These are phyloP conservation scores for Paramyrothecium sp. DNA, from an alignment of 2,329 filamentous ascomycete species.

Conservation along the genomic window DNA sequence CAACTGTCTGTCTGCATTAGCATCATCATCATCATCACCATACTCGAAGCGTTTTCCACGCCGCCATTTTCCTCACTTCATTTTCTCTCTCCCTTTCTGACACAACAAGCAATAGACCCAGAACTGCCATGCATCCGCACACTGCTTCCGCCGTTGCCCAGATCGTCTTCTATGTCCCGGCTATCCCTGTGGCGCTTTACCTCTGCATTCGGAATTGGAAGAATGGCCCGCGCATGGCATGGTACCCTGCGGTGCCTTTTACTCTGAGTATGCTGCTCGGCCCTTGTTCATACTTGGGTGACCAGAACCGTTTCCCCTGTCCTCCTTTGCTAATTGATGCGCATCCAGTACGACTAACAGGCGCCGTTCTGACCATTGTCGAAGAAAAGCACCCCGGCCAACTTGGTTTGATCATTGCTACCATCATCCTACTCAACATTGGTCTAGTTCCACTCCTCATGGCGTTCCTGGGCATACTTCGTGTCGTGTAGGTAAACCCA, in stretches of 20 bases:
- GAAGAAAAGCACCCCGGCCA: conserved; percentile 2
- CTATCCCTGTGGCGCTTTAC: conserved; percentile 10
- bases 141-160: conserved; percentile 14
- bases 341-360: conserved; percentile 4
- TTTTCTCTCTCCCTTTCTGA: too few species aligned
- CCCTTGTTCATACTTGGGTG: too few species aligned
- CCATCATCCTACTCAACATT: conserved; percentile 9
- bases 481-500: conserved; percentile 8
- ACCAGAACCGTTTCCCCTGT: background rate
- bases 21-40: too few species aligned
- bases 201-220: conserved; percentile 12
- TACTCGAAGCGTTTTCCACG: too few species aligned
- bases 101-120: too few species aligned
- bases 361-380: conserved; percentile 3
- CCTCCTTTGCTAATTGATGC: background rate
- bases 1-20: too few species aligned
- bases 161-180: conserved; percentile 12
- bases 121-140: conserved; percentile 4
- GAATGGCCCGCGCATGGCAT: conserved; percentile 11
- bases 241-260: conserved; percentile 11
- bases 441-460: conserved; percentile 9
- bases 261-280: conserved; percentile 1
- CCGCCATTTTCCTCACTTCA: too few species aligned
- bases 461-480: conserved; percentile 6
- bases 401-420: conserved; percentile 9